Evolutionary conservation across 352 stramenopile species (phyloP).

Genomic region (Phytophthora nicotianae): DNA sequence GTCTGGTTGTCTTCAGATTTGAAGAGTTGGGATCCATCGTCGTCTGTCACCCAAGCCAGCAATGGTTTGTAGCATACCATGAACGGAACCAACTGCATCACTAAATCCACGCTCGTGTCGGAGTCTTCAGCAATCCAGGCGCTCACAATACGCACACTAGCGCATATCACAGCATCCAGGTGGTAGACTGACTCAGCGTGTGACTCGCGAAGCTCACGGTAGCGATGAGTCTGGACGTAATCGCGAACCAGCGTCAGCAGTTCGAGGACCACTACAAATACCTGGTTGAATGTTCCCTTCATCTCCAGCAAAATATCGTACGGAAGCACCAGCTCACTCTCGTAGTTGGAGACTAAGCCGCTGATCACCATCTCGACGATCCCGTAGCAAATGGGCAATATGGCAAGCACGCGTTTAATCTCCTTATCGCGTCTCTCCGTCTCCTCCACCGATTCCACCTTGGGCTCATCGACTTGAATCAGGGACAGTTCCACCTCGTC

Average conservation of each 20-base stretch:
- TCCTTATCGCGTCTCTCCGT: constrained; percentile 50
- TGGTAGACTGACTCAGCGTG: constrained; percentile 47
- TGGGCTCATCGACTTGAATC: constrained; percentile 68
- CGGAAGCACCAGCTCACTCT: constrained; percentile 54
- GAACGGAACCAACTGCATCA: constrained; percentile 78
- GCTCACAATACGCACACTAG: constrained; percentile 74
- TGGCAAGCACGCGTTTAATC: constrained; percentile 53
- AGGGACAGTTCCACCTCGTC: constrained; percentile 80
- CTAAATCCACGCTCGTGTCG: constrained; percentile 67
- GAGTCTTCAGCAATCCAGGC: constrained; percentile 87
- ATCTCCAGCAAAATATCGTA: constrained; percentile 77
- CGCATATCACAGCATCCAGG: constrained; percentile 77
- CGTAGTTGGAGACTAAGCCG: constrained; percentile 58
- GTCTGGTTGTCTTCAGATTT: constrained; percentile 27
- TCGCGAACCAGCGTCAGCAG: constrained; percentile 69
- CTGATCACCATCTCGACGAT: constrained; percentile 77
- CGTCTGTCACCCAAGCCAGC: constrained; percentile 17
- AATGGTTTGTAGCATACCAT: constrained; percentile 79
- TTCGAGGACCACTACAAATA: constrained; percentile 76
- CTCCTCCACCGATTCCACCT: constrained; percentile 55
- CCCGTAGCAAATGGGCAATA: constrained; percentile 81
- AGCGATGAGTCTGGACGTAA: constrained; percentile 78
- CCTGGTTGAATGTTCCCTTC: constrained; percentile 70
- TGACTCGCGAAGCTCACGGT: constrained; percentile 46
- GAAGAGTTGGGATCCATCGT: constrained; percentile 19